Evolutionary conservation across 805 yeast genomes (phyloP), one percentile per base, ranked within the genome.

Genomic region (Lachancea kluyveri): DNA sequence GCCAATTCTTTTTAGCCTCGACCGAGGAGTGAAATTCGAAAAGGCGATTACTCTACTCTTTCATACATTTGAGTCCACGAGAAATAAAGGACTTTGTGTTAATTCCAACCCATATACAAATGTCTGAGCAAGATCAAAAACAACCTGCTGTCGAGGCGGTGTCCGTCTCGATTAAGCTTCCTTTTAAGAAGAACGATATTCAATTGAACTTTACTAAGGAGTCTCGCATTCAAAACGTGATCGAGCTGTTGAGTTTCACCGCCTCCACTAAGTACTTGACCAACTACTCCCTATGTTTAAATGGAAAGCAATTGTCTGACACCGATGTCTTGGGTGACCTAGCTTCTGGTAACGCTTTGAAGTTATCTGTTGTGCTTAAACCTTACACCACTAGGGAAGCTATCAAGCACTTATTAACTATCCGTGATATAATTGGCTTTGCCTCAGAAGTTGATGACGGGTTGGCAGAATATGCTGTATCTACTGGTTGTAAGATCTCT

Each of bases 371-470:
- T 10, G 42, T 42, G 21, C 35, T 46, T 24, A 50, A 41, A 26
- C 54, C 59, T 8, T 58, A 56, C 33, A 52, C 42, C 7, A 37
- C 48, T 7, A 52, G 53, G 32, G 56, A 53, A 13, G 54, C 48
- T n/a, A 33, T 53, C 24, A 49, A 43, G 35, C 61, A 58, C 36
- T 37, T 55, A 6, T 30, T 52, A 11, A 42, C 48, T 17, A 41
- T 54, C 25, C 57, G 61, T 38, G 58, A 55, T 24, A 47, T 51
- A 24, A 33, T 57, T 28, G 63, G 63, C 1, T 56, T 58, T 33
- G 35, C 50, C 8, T 39, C 53, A 16, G 63, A 56, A 35, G 37
- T 53, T 14, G 49, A 39, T 2, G 63, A 58, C 35, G 50, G 46
- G 10, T 28, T 54, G 14, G 46, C 61, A 14, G 57, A 54, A 13